These are phyloP conservation scores for Termitomyces sp. DNA, from an alignment of 768 basidiomycete species.

Conservation along the genomic window DNA sequence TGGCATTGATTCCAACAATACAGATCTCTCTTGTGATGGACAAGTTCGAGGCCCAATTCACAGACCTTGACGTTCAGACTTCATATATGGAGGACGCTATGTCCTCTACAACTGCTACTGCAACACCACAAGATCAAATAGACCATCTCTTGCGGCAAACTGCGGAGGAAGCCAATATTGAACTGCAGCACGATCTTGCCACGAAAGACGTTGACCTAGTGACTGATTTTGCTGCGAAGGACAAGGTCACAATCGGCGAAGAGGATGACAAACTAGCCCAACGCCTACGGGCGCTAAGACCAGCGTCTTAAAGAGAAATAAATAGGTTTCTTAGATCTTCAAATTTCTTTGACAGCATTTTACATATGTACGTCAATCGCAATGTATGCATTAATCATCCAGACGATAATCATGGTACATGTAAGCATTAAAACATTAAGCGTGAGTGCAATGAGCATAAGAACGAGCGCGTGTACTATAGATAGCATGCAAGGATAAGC, in stretches of 20 bases:
- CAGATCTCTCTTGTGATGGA: constrained; percentile 99
- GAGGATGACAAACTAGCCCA: constrained; percentile 83
- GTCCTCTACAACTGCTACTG: constrained; percentile 85
- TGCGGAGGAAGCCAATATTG: constrained; percentile 95
- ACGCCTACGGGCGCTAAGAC: constrained; percentile 81
- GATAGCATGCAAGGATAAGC: constrained; percentile 10
- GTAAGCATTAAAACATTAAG: constrained; percentile 11
- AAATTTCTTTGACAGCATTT: constrained; percentile 3
- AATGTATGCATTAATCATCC: constrained; percentile 11
- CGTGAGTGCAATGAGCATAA: constrained; percentile 5
- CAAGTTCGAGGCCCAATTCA: constrained; percentile 95
- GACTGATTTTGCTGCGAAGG: constrained; percentile 47
- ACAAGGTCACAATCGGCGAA: constrained; percentile 53
- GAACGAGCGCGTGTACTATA: constrained; percentile 2
- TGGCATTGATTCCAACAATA: neutral
- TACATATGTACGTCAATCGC: constrained; percentile 1
- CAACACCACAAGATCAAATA: constrained; percentile 96
- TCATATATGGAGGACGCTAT: constrained; percentile 98
- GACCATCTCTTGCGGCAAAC: constrained; percentile 88
- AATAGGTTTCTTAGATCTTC: neutral
- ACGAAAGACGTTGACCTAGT: constrained; percentile 54
- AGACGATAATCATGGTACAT: constrained; percentile 11
- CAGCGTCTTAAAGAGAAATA: constrained; percentile 46
- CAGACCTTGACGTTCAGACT: constrained; percentile 96
- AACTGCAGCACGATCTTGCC: constrained; percentile 87